A percentile compares a stretch with the other conserved stretches of the same genome.
Evolutionary conservation across 768 basidiomycete genomes (phyloP).

Genomic region (Rubroboletus satanas): DNA sequence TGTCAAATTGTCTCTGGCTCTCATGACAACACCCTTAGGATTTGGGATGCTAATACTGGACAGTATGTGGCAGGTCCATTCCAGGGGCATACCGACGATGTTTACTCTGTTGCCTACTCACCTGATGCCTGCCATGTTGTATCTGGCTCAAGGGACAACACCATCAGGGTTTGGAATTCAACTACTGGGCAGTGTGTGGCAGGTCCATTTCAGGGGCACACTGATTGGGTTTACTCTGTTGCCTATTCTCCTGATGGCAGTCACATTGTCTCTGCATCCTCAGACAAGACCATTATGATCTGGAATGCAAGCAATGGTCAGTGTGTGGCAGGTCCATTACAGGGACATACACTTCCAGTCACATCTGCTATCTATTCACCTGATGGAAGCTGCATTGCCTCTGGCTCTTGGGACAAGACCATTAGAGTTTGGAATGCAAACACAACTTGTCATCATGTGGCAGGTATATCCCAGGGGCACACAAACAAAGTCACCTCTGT

Average conservation of each 20-base stretch:
- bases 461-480: slow-evolving; percentile 3
- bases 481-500: neutral
- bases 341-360: slow-evolving; percentile 13
- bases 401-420: slow-evolving; percentile 15
- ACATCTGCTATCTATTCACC: slow-evolving; percentile 12
- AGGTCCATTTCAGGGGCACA: slow-evolving; percentile 9
- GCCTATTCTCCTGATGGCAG: slow-evolving; percentile 25
- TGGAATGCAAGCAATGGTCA: slow-evolving; percentile 17
- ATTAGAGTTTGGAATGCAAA: slow-evolving; percentile 18
- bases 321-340: slow-evolving; percentile 12
- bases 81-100: neutral
- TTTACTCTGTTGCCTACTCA: slow-evolving; percentile 19
- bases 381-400: slow-evolving; percentile 14
- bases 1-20: slow-evolving; percentile 12
- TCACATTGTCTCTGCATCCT: slow-evolving; percentile 23
- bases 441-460: neutral
- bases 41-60: slow-evolving; percentile 16
- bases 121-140: slow-evolving; percentile 19
- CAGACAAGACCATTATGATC: slow-evolving; percentile 17
- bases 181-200: slow-evolving; percentile 5
- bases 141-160: slow-evolving; percentile 13
- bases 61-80: slow-evolving; percentile 7
- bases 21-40: neutral
- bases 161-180: slow-evolving; percentile 22
- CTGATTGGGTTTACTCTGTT: slow-evolving; percentile 8